Evolutionary conservation across 169 alveolate genomes (phyloP), one percentile per base, ranked within the genome.

Genomic region (Toxoplasma gondii): DNA sequence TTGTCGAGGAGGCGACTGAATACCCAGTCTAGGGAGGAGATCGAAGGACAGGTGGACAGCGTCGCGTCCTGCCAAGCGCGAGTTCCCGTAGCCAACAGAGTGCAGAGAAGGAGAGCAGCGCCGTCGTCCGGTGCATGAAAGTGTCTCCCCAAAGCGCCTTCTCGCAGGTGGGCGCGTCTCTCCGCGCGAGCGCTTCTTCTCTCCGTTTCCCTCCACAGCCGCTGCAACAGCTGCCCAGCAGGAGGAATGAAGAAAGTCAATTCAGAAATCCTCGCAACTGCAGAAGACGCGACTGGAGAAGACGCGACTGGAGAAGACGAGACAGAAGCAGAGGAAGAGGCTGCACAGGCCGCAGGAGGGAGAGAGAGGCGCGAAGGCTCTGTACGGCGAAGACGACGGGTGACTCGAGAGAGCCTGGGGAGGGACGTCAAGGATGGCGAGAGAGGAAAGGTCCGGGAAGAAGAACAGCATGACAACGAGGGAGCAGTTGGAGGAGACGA

Each of bases 121-220:
- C 29, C 29, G 39, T 78, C 86, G 49, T 27, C 44, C 24, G 49
- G 27, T 10, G 29, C 39, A 31, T 17, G 22, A 41, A 19, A 7
- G 2, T n/a, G 39, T 27, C 44, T n/a, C 27, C 1, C 44, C 1
- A 12, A 1, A 12, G 44, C 44, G 12, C 44, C 22, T 78, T n/a
- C 45, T 78, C 86, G 45, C 29, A 17, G 2, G 1, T 78, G 39
- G 39, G 39, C 45, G 1, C 44, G 45, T 19, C 86, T n/a, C 45
- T 16, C 39, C 29, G 29, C 74, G 74, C n/a, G 34, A 19, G 31
- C 5, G 74, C 29, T 31, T 27, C 74, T 4, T 27, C 31, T 31
- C 74, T 64, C 74, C 74, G 74, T 27, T n/a, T 19, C 86, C 27
- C 44, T n/a, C 86, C 86, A 78, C n/a, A 78, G 44, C 45, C 86